A percentile compares a stretch with the other conserved stretches of the same genome.
Conservation (phyloP, 75 land plant genomes). For the Picea sitchensis region DNA sequence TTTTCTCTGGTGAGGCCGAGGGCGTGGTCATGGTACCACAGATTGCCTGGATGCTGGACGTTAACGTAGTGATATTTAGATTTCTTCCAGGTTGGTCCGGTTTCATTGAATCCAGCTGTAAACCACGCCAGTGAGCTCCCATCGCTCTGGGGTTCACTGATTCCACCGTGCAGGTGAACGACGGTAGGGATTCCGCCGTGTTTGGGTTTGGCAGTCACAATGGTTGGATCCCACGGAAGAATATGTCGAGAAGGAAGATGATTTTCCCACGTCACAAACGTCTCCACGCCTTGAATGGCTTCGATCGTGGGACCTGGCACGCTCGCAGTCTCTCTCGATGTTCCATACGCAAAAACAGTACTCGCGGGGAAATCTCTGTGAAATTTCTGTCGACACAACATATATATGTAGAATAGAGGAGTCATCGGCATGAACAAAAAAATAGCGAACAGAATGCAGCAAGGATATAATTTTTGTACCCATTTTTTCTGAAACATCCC, state of each 20-base stretch:
- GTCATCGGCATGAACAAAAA: not conserved
- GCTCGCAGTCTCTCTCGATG: conserved; percentile 33
- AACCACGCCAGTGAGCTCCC: conserved; percentile 34
- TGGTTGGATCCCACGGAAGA: conserved; percentile 18
- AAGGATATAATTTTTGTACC: conserved; percentile 5
- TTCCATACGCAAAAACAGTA: conserved; percentile 62
- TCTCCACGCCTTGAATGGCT: conserved; percentile 36
- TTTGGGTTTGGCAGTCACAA: conserved; percentile 15
- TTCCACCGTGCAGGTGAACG: conserved; percentile 34
- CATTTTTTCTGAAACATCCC: conserved; percentile 35
- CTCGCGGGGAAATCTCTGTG: conserved; percentile 67
- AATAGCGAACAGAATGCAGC: too few relatives aligned
- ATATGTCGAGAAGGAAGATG: conserved; percentile 25
- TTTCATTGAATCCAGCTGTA: conserved; percentile 20
- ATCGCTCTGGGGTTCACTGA: conserved; percentile 28
- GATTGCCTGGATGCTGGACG: conserved; percentile 21
- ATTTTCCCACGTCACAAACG: conserved; percentile 46
- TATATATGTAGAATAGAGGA: not conserved
- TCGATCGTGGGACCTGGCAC: conserved; percentile 80
- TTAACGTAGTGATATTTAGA: conserved; percentile 17
- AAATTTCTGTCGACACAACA: conserved; percentile 48
- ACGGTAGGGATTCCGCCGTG: conserved; percentile 36
- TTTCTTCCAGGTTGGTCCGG: conserved; percentile 27
- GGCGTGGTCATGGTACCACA: conserved; percentile 47
- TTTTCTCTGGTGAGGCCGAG: conserved; percentile 29